A percentile compares a stretch with the other conserved stretches of the same genome.
Evolutionary conservation across 176 grass and related monocot genomes (phyloP).

Genomic region (Musa schizocarpa): DNA sequence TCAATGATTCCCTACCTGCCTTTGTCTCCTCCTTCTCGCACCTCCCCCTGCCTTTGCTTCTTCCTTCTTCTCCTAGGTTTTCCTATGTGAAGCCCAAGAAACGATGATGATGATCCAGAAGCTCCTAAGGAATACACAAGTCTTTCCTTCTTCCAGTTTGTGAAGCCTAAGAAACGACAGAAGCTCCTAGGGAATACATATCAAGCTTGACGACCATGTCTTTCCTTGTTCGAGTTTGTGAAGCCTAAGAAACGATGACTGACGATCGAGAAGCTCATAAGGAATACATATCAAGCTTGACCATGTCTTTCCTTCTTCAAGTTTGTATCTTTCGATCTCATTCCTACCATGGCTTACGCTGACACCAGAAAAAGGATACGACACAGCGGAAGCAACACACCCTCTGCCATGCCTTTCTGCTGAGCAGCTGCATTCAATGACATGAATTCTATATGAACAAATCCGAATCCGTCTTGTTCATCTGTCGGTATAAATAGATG

Average conservation of each 20-base stretch:
- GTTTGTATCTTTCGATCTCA: neutral
- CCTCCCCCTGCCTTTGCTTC: neutral
- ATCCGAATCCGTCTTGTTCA: neutral
- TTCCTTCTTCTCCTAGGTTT: neutral
- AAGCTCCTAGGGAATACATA: too few relatives aligned
- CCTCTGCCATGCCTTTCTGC: conserved; percentile 17
- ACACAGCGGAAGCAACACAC: conserved; percentile 26
- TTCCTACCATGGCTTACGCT: conserved; percentile 2
- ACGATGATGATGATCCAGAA: too few relatives aligned
- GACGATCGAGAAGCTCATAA: neutral
- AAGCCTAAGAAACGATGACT: too few relatives aligned
- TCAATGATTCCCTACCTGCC: conserved; percentile 18
- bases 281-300: neutral
- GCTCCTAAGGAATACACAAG: too few relatives aligned
- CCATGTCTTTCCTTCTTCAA: neutral
- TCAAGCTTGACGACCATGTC: too few relatives aligned
- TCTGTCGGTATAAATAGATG: neutral
- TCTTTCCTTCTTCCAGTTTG: too few relatives aligned
- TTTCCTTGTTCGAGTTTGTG: too few relatives aligned
- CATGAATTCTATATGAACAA: neutral
- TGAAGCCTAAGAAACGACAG: too few relatives aligned
- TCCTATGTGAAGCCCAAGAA: too few relatives aligned
- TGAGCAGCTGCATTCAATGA: conserved; percentile 21
- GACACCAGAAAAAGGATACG: conserved; percentile 24
- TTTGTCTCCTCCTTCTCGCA: neutral